Evolutionary conservation across 331 rosid species (phyloP).

Genomic region (Stylosanthes scabra): DNA sequence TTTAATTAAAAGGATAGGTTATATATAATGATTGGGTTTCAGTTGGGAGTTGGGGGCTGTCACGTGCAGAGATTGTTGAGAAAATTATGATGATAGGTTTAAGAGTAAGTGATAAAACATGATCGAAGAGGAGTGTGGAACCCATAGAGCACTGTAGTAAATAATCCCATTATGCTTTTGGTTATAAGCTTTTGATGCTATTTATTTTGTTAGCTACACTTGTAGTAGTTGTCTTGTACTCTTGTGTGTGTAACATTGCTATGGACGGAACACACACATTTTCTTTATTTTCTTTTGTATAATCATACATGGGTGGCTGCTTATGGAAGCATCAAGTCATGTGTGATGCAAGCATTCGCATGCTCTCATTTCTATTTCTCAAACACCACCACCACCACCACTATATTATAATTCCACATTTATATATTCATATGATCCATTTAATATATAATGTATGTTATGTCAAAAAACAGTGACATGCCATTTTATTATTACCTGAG

Average conservation of each 20-base stretch:
- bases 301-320: conserved; percentile 52
- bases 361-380: conserved; percentile 14
- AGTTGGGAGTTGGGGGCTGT: background rate
- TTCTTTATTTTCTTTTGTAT: background rate
- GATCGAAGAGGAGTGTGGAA: conserved; percentile 53
- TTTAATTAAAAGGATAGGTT: too few species aligned
- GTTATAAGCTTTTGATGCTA: conserved; percentile 33
- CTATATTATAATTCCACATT: background rate
- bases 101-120: conserved; percentile 24
- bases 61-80: conserved; percentile 45
- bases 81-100: conserved; percentile 2
- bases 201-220: conserved; percentile 49
- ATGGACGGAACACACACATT: conserved; percentile 41
- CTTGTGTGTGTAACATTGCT: conserved; percentile 37
- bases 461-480: background rate
- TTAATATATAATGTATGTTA: too few species aligned
- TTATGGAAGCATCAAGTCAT: conserved; percentile 70
- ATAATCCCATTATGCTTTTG: conserved; percentile 26
- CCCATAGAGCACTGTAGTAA: conserved; percentile 60
- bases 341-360: conserved; percentile 69
- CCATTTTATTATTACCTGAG: background rate
- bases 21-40: background rate
- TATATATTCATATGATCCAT: too few species aligned
- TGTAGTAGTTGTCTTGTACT: conserved; percentile 40
- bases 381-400: conserved; percentile 40